Conservation (phyloP, 768 basidiomycete genomes). For the Boletus rubroflammeus region DNA sequence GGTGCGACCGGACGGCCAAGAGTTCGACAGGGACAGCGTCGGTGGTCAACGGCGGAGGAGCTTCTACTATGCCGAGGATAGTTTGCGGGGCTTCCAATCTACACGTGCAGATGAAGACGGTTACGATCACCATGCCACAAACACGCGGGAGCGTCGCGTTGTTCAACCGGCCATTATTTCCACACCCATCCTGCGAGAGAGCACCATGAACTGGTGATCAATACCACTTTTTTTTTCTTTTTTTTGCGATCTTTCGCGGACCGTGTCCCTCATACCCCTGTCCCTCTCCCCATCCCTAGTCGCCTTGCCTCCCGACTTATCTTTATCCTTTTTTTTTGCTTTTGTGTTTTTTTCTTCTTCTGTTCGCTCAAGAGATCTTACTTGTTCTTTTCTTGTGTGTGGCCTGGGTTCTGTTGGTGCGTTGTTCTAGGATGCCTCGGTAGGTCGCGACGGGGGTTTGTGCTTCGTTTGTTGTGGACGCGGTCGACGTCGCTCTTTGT, state of each 20-base stretch:
- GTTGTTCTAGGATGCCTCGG: conserved; percentile 19
- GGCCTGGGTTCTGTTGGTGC: conserved; percentile 21
- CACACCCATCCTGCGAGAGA: conserved; percentile 73
- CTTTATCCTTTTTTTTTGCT: background rate
- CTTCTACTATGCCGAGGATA: conserved; percentile 88
- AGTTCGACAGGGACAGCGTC: conserved; percentile 74
- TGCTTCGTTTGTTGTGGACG: conserved; percentile 3
- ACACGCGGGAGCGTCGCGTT: conserved; percentile 55
- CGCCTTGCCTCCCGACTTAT: background rate
- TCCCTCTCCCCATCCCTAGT: background rate
- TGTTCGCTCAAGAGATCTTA: conserved; percentile 1
- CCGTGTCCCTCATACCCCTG: conserved; percentile 14
- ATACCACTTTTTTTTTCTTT: background rate
- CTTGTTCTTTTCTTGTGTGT: conserved; percentile 12
- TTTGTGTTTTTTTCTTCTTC: background rate
- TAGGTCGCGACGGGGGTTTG: conserved; percentile 14
- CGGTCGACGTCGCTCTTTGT: background rate
- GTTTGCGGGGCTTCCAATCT: conserved; percentile 57
- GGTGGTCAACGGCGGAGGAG: conserved; percentile 70
- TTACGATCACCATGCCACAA: conserved; percentile 32
- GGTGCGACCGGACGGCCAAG: conserved; percentile 57
- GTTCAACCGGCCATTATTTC: conserved; percentile 64
- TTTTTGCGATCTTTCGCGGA: conserved; percentile 7
- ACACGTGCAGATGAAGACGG: conserved; percentile 35
- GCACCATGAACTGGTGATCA: conserved; percentile 79